Evolutionary conservation across 208 protist species (phyloP).

Genomic region (Acanthamoeba castellanii): DNA sequence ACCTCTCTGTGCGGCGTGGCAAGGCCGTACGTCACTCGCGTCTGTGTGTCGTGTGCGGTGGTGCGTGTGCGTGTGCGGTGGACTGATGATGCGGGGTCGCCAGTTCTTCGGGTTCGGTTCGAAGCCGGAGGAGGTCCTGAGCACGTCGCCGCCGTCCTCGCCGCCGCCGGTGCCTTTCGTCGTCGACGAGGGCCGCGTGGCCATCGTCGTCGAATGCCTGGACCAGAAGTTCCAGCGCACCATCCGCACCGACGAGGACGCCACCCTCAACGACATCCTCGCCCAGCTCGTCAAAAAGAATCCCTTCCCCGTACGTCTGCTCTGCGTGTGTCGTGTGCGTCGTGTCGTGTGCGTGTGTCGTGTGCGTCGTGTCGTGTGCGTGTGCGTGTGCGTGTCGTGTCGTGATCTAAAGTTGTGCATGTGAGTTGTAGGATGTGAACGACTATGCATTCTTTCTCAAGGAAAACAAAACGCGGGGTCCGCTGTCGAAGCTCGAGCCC

Average conservation of each 20-base stretch:
- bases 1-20: neutral
- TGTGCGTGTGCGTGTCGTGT: too few relatives aligned
- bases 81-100: neutral
- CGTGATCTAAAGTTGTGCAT: neutral
- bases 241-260: neutral
- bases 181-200: neutral
- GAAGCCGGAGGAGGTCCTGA: neutral
- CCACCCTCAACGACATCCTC: neutral
- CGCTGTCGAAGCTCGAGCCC: neutral
- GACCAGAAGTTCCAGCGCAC: constrained; percentile 44
- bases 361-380: neutral
- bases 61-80: neutral
- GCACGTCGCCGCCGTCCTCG: neutral
- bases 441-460: neutral
- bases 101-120: neutral
- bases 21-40: neutral
- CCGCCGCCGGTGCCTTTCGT: neutral
- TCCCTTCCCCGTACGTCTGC: neutral
- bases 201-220: neutral
- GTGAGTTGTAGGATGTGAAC: neutral
- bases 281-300: constrained; percentile 16
- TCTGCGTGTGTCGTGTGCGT: neutral
- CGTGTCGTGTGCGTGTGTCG: neutral
- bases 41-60: too few relatives aligned
- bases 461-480: neutral